Conservation (phyloP, 805 yeast species). For the Myxozyma mucilagina region DNA sequence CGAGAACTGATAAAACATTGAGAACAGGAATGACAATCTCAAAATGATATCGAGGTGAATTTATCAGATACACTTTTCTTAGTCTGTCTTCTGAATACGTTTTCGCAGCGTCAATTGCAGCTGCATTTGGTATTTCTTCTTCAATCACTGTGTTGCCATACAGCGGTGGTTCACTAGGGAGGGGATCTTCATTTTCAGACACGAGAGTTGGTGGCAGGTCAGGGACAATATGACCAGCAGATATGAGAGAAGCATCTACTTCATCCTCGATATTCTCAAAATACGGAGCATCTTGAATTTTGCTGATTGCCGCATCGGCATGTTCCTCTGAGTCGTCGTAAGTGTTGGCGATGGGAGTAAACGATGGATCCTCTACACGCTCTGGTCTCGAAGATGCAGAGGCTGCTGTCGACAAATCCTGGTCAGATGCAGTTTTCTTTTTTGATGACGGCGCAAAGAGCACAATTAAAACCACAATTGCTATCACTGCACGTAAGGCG, state of each 20-base stretch:
- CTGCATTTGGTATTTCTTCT: not conserved
- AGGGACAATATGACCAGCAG: constrained; percentile 7
- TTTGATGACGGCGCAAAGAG: not conserved
- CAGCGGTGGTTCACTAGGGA: not conserved
- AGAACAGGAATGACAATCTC: constrained; percentile 28
- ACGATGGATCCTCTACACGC: not conserved
- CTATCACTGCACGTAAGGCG: not conserved
- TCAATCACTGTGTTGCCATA: not conserved
- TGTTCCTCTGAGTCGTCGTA: not conserved
- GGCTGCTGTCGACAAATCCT: not conserved
- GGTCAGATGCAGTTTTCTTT: too few relatives aligned
- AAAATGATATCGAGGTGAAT: constrained; percentile 26
- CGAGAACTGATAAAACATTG: constrained; percentile 10
- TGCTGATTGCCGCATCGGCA: not conserved
- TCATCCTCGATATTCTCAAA: not conserved
- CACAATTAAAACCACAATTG: not conserved
- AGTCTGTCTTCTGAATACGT: not conserved
- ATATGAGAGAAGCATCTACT: constrained; percentile 1
- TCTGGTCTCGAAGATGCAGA: not conserved
- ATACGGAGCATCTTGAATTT: not conserved
- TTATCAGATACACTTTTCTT: constrained; percentile 16
- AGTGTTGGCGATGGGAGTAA: not conserved
- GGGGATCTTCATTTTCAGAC: not conserved
- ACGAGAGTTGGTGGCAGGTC: not conserved
- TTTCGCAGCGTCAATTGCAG: constrained; percentile 1